A percentile compares a stretch with the other conserved stretches of the same genome.
phyloP scores from a whole-genome alignment of 495 filamentous ascomycete genomes.

The Neohortaea acidophila region DNA sequence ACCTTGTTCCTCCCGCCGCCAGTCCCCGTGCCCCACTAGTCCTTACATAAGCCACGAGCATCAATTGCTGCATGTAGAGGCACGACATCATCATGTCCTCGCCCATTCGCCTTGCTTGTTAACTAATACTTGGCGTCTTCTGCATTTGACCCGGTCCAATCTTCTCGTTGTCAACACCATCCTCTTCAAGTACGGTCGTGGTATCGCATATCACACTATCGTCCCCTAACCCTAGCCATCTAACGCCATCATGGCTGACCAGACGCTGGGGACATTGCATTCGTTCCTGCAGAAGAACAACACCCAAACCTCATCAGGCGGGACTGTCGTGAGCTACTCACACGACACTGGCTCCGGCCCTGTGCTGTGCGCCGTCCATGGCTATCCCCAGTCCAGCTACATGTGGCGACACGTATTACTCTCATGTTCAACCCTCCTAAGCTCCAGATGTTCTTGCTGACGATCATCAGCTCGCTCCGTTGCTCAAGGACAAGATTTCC shows the following conservation, averaged over 20 bases:
- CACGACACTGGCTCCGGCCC: conserved; percentile 15
- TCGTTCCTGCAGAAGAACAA: conserved; percentile 4
- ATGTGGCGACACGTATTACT: conserved; percentile 14
- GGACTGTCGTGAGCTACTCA: conserved; percentile 13
- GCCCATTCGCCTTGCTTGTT: too few relatives aligned
- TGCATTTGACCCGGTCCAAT: too few relatives aligned
- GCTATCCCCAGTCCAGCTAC: conserved; percentile 21
- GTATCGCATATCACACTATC: too few relatives aligned
- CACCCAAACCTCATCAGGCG: conserved; percentile 8
- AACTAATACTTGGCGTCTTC: too few relatives aligned
- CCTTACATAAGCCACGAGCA: too few relatives aligned
- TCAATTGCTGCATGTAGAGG: too few relatives aligned
- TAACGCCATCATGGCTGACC: conserved; percentile 8
- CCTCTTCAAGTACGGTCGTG: too few relatives aligned
- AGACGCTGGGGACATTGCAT: conserved; percentile 5
- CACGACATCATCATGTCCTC: too few relatives aligned
- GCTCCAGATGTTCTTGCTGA: background rate
- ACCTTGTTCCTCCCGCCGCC: too few relatives aligned
- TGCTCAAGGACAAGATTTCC: conserved; percentile 17
- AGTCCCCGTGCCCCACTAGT: too few relatives aligned
- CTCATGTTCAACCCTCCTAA: conserved; percentile 10
- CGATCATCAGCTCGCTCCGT: conserved; percentile 16
- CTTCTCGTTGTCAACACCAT: too few relatives aligned
- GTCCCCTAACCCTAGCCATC: too few relatives aligned
- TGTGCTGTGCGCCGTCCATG: conserved; percentile 22